Evolutionary conservation across 345 rosid genomes (phyloP), one percentile per base, ranked within the genome.

Genomic region (Camelina neglecta): DNA sequence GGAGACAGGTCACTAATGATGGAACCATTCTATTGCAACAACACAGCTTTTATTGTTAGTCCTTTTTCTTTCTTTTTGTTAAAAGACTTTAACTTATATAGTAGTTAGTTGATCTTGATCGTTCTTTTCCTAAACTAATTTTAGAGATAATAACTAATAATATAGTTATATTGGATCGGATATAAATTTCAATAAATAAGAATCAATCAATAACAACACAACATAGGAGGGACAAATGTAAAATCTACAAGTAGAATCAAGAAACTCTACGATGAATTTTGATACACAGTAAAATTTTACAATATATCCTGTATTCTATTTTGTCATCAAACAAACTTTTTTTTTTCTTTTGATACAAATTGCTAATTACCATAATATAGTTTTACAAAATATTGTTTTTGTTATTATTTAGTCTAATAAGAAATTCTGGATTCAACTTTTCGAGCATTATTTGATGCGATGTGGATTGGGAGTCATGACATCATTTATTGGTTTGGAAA

Each of bases 401-500:
- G 31, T 29, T 29, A 6, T 8, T 1, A 35, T 1, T 35, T 6
- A 35, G 31, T 20, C 36, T 23, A 23, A 11, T 9, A 65, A 47
- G 12, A 12, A n/a, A n/a, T 26, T 33, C 8, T 11, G 7, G 16
- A 68, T 15, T 1, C 15, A 15, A 15, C 39, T 20, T n/a, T 15
- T 23, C 15, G 23, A 39, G 26, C 24, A 13, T 8, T 67, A 12
- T 11, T 35, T 68, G 49, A 53, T 67, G 51, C 39, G 76, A 60
- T 48, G 57, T 60, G 21, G 7, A 16, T 49, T 15, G 18, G 9
- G 24, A 33, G 47, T n/a, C 67, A 49, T 60, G 24, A 15, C 11
- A 72, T 62, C 21, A 62, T 51, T 62, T 38, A 9, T 41, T 12
- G 36, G 45, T 53, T 12, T 44, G 65, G 65, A 44, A 7, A 65